Evolutionary conservation across 257 asterid genomes (phyloP).

Genomic region (Leptodermis oblonga): DNA sequence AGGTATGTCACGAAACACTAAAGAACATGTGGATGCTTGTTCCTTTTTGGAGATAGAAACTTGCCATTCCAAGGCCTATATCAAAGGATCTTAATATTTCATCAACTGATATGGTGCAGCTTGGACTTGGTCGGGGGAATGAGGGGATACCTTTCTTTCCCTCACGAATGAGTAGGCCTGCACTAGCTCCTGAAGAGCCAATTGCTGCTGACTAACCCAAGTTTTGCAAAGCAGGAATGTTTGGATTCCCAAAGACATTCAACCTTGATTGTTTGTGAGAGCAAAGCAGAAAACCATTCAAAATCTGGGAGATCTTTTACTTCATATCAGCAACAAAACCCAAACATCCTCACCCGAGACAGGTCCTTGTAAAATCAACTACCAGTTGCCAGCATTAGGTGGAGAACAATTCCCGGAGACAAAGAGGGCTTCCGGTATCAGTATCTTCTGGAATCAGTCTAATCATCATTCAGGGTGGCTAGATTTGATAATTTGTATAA

Average conservation of each 20-base stretch:
- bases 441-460: slow-evolving; percentile 13
- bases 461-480: slow-evolving; percentile 11
- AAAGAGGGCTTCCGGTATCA: slow-evolving; percentile 21
- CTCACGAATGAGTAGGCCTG: slow-evolving; percentile 11
- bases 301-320: slow-evolving; percentile 16
- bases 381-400: slow-evolving; percentile 15
- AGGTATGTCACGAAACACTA: slow-evolving; percentile 31
- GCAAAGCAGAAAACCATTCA: slow-evolving; percentile 18
- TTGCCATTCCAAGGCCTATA: slow-evolving; percentile 24
- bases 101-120: slow-evolving; percentile 27
- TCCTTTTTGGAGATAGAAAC: slow-evolving; percentile 24
- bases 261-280: slow-evolving; percentile 20
- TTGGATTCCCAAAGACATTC: slow-evolving; percentile 19
- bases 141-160: slow-evolving; percentile 2
- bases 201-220: slow-evolving; percentile 21
- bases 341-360: slow-evolving; percentile 8
- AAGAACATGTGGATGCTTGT: slow-evolving; percentile 26
- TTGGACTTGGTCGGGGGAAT: slow-evolving; percentile 18
- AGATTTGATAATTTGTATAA: slow-evolving; percentile 12
- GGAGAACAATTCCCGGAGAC: slow-evolving; percentile 23
- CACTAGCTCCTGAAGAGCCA: slow-evolving; percentile 22
- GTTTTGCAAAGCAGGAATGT: slow-evolving; percentile 26
- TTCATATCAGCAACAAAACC: slow-evolving; percentile 18
- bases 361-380: slow-evolving; percentile 15
- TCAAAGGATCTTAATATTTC: slow-evolving; percentile 28